Conservation (phyloP, 306 rosid genomes). For the Luffa acutangula region DNA sequence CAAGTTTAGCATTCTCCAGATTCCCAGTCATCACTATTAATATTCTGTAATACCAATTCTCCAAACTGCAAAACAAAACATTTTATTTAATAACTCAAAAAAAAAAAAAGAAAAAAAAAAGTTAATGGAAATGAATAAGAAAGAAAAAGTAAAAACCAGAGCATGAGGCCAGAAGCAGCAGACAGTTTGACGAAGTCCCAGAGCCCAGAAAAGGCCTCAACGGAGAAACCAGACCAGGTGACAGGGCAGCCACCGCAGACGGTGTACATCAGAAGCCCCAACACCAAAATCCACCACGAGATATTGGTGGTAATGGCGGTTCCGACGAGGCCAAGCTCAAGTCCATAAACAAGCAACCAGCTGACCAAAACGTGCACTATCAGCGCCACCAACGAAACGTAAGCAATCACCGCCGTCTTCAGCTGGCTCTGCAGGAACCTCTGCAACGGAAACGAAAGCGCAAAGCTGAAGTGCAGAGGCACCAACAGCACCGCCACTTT, state of each 20-base stretch:
- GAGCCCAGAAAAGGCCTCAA: constrained; percentile 62
- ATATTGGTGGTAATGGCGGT: constrained; percentile 38
- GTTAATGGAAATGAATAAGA: neutral
- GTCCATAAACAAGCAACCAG: constrained; percentile 50
- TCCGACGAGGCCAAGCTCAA: constrained; percentile 47
- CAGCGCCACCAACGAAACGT: constrained; percentile 33
- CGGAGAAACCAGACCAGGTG: constrained; percentile 72
- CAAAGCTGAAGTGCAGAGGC: constrained; percentile 54
- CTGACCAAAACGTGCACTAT: constrained; percentile 32
- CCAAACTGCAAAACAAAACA: constrained; percentile 36
- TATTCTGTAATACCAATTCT: constrained; percentile 80
- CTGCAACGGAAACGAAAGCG: constrained; percentile 53
- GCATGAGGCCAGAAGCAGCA: constrained; percentile 69
- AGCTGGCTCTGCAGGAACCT: constrained; percentile 60
- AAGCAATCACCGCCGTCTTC: constrained; percentile 35
- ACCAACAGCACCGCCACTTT: constrained; percentile 34
- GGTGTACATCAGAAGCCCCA: constrained; percentile 37
- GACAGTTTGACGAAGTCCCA: constrained; percentile 73
- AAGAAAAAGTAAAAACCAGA: constrained; percentile 29
- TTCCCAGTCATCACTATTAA: constrained; percentile 71
- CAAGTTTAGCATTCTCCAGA: constrained; percentile 52
- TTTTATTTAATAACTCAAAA: neutral
- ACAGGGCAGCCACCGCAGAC: constrained; percentile 55
- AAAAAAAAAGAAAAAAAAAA: neutral
- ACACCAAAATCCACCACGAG: constrained; percentile 56